These are phyloP conservation scores for Trichophyton mentagrophytes DNA, from an alignment of 2,329 filamentous ascomycete genomes.

Conservation along the genomic window DNA sequence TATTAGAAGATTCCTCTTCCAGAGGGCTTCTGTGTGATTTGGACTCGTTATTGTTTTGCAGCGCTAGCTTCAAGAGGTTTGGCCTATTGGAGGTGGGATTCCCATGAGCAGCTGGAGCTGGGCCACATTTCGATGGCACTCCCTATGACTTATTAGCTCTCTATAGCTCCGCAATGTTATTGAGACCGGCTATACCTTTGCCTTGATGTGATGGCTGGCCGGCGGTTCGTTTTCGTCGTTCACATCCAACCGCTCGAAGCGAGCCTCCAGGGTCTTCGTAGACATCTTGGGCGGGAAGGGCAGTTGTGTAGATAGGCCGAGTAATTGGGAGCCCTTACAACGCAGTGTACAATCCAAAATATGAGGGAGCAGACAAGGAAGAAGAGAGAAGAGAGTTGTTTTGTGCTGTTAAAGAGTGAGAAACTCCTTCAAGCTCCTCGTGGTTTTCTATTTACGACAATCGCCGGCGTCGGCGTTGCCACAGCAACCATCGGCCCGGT, in stretches of 20 bases:
- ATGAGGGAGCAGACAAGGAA: not conserved
- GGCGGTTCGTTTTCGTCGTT: conserved; percentile 68
- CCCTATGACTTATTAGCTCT: not conserved
- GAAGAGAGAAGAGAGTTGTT: not conserved
- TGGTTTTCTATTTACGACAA: conserved; percentile 6
- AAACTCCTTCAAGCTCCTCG: not conserved
- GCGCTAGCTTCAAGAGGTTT: conserved; percentile 73
- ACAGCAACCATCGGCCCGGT: conserved; percentile 6
- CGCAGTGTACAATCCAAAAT: not conserved
- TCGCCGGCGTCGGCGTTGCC: not conserved
- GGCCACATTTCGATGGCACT: not conserved
- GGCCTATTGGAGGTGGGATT: conserved; percentile 43
- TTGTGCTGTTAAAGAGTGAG: not conserved
- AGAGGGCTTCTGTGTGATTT: conserved; percentile 16
- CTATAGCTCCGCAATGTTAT: not conserved
- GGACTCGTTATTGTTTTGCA: conserved; percentile 57
- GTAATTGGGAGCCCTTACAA: not conserved
- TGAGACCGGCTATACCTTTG: conserved; percentile 51
- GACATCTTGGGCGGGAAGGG: conserved; percentile 44
- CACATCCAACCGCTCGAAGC: conserved; percentile 80
- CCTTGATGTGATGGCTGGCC: conserved; percentile 49
- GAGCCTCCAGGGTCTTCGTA: conserved; percentile 65
- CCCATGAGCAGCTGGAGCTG: conserved; percentile 12
- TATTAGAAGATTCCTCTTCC: conserved; percentile 13
- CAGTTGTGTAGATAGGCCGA: not conserved